phyloP scores from a whole-genome alignment of 2,329 filamentous ascomycete genomes.

The Hirsutella minnesotensis region DNA sequence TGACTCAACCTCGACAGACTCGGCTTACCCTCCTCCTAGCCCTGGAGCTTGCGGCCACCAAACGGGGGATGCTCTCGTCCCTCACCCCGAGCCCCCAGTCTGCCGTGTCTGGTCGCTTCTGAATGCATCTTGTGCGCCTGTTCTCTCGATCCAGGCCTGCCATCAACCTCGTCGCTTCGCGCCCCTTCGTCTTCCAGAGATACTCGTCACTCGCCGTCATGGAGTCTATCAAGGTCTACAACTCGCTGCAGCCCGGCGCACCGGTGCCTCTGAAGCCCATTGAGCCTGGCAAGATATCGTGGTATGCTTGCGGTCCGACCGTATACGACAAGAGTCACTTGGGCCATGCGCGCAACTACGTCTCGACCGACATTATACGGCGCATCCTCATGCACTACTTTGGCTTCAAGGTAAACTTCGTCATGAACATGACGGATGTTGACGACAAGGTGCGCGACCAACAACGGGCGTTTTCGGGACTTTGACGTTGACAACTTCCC shows the following conservation, averaged over 20 bases:
- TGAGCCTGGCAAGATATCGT: slow-evolving; percentile 59
- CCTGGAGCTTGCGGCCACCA: not conserved
- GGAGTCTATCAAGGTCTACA: slow-evolving; percentile 61
- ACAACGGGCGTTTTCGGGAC: not conserved
- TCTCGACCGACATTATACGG: slow-evolving; percentile 78
- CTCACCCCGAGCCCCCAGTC: slow-evolving; percentile 3
- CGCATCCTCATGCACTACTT: slow-evolving; percentile 78
- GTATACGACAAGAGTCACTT: slow-evolving; percentile 74
- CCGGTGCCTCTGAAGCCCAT: slow-evolving; percentile 67
- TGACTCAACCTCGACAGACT: slow-evolving; percentile 7
- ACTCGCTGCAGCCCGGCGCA: slow-evolving; percentile 60
- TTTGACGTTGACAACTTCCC: not conserved
- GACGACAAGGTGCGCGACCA: slow-evolving; percentile 51
- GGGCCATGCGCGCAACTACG: slow-evolving; percentile 81
- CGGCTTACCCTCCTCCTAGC: not conserved
- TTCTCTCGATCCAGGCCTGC: slow-evolving; percentile 14
- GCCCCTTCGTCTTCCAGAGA: slow-evolving; percentile 16
- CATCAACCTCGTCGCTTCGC: slow-evolving; percentile 13
- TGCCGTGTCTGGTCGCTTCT: slow-evolving; percentile 11
- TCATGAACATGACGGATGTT: slow-evolving; percentile 88
- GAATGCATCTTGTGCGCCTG: slow-evolving; percentile 24
- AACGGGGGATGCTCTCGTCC: slow-evolving; percentile 7
- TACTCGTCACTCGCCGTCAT: slow-evolving; percentile 27
- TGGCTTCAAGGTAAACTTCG: slow-evolving; percentile 69
- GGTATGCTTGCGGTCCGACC: slow-evolving; percentile 86